These are phyloP conservation scores for Aspergillus sp. DNA, from an alignment of 2,329 filamentous ascomycete genomes.

Conservation along the genomic window DNA sequence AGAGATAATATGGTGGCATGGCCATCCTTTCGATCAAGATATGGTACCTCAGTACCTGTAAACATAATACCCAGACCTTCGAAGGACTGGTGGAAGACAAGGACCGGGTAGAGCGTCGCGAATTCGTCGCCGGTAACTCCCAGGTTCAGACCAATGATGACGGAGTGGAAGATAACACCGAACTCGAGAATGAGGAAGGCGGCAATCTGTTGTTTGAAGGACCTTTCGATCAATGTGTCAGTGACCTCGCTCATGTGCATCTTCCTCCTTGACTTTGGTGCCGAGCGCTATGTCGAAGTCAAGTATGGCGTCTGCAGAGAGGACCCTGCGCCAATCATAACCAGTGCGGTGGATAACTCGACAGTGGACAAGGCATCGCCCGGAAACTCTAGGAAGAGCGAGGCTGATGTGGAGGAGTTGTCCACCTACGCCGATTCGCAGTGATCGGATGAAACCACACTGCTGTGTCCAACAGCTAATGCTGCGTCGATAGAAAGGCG, in stretches of 20 bases:
- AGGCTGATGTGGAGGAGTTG: conserved; percentile 5
- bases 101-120: conserved; percentile 59
- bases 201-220: conserved; percentile 42
- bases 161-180: conserved; percentile 65
- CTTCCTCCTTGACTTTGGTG: conserved; percentile 18
- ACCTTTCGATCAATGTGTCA: conserved; percentile 23
- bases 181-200: conserved; percentile 56
- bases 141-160: conserved; percentile 65
- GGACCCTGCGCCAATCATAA: conserved; percentile 14
- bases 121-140: conserved; percentile 62
- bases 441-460: no score
- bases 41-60: no score
- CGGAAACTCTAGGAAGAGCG: neutral
- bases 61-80: conserved; percentile 60
- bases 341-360: conserved; percentile 8
- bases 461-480: no score
- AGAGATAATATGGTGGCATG: no score
- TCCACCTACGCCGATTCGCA: neutral
- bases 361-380: neutral
- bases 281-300: conserved; percentile 16
- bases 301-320: conserved; percentile 14
- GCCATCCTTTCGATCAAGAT: no score
- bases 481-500: no score
- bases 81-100: conserved; percentile 66
- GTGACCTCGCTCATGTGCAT: conserved; percentile 13